phyloP scores from a whole-genome alignment of 768 basidiomycete genomes.

The Boletus huronensis region DNA sequence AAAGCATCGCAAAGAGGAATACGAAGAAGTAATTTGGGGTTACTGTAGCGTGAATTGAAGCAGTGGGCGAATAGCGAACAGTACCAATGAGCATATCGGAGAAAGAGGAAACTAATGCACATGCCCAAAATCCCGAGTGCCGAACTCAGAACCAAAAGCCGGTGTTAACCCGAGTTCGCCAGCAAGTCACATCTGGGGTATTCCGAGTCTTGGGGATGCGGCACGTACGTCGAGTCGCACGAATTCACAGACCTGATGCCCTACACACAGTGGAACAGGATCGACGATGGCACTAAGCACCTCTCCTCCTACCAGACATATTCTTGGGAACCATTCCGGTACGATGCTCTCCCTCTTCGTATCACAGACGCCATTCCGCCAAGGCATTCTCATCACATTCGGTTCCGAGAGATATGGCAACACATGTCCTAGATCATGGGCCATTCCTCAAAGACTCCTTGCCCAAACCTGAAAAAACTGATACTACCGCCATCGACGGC shows the following conservation, averaged over 20 bases:
- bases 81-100: neutral
- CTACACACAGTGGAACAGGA: neutral
- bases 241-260: neutral
- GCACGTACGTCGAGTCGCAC: neutral
- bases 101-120: neutral
- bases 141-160: neutral
- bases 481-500: conserved; percentile 85
- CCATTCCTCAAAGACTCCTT: conserved; percentile 83
- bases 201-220: too few species aligned
- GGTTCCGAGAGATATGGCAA: neutral
- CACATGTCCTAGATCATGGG: conserved; percentile 47
- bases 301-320: neutral
- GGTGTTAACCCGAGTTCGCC: neutral
- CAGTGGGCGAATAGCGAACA: neutral
- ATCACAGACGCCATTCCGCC: neutral
- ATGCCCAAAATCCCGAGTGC: neutral
- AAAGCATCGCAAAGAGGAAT: conserved; percentile 52
- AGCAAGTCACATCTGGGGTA: neutral
- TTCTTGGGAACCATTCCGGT: too few species aligned
- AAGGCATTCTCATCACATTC: neutral
- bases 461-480: conserved; percentile 84
- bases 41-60: neutral
- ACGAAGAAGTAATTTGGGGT: conserved; percentile 45
- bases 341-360: neutral
- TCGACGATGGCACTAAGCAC: neutral